Evolutionary conservation across 768 basidiomycete genomes (phyloP), one percentile per base, ranked within the genome.

Genomic region (Collybiopsis confluens): DNA sequence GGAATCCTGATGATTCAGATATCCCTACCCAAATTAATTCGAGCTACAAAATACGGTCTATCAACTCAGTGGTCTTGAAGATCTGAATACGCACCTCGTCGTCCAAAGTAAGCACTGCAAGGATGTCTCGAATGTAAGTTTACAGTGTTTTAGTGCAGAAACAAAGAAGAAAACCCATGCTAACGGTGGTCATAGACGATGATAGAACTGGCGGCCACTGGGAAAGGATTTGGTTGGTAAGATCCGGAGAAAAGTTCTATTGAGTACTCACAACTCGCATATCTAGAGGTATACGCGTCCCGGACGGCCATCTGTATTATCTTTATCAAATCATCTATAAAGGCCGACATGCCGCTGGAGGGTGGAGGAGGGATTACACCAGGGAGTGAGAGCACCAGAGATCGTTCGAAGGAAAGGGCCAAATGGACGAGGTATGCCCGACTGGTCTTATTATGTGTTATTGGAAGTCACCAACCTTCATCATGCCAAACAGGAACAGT

Each of bases 1-100:
- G 6, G n/a, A 42, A 33, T 33, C 5, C 30, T 13, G 5, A 13
- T 13, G 30, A 13, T 5, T 6, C 30, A 5, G 30, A n/a, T n/a
- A n/a, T 13, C 6, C 59, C 46, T 63, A 81, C 80, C 82, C 82
- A 83, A 40, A 83, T 79, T 27, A 82, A 64, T 41, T 77, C 70
- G 33, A 81, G 63, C 81, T 82, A n/a, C n/a, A n/a, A n/a, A n/a
- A n/a, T n/a, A n/a, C n/a, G 58, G 13, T 15, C 27, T 16, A n/a
- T 33, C 11, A 20, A 13, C 8, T 16, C 18, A 45, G 44, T 8
- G 28, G 27, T 16, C 24, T 5, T 9, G 15, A 45, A 27, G 13
- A 10, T 6, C n/a, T n/a, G 6, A 16, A 15, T 15, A 45, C 27
- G 28, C 16, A 18, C 24, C 20, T 11, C 16, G 5, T 28, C 13